Percentiles rank a stretch among this genome's conserved stretches.
Evolutionary conservation across 2,329 filamentous ascomycete species (phyloP).

Genomic region (Pseudogymnoascus sp.): DNA sequence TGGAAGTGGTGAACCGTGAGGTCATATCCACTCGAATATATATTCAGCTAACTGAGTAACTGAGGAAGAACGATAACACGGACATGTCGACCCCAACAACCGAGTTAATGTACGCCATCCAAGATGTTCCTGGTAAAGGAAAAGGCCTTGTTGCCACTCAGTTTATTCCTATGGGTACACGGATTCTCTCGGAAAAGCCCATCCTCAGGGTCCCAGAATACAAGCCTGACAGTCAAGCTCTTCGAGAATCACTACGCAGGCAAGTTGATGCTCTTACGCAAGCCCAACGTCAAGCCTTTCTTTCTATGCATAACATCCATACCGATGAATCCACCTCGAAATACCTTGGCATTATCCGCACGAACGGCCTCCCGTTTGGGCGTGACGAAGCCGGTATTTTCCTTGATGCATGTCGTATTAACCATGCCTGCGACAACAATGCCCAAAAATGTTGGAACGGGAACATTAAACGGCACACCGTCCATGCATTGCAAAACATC

Average conservation of each 20-base stretch:
- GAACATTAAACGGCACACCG: slow-evolving; percentile 22
- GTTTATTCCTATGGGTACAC: slow-evolving; percentile 31
- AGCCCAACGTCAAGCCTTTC: not conserved
- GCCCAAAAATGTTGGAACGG: slow-evolving; percentile 29
- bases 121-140: slow-evolving; percentile 27
- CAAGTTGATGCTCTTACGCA: not conserved
- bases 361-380: slow-evolving; percentile 13
- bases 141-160: slow-evolving; percentile 33
- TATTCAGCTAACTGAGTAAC: not conserved
- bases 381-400: slow-evolving; percentile 25
- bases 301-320: not conserved
- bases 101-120: not conserved
- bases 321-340: not conserved
- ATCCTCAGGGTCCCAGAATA: slow-evolving; percentile 25
- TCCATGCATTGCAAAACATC: slow-evolving; percentile 30
- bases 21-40: not conserved
- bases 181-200: slow-evolving; percentile 34
- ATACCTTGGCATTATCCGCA: slow-evolving; percentile 16
- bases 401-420: slow-evolving; percentile 28
- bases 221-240: not conserved
- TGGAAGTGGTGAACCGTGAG: not conserved
- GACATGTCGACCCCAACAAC: not conserved
- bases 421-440: slow-evolving; percentile 32
- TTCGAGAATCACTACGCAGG: slow-evolving; percentile 7
- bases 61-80: not conserved